phyloP scores from a whole-genome alignment of 2,329 filamentous ascomycete species.

The Fusarium brevicatenulatum region DNA sequence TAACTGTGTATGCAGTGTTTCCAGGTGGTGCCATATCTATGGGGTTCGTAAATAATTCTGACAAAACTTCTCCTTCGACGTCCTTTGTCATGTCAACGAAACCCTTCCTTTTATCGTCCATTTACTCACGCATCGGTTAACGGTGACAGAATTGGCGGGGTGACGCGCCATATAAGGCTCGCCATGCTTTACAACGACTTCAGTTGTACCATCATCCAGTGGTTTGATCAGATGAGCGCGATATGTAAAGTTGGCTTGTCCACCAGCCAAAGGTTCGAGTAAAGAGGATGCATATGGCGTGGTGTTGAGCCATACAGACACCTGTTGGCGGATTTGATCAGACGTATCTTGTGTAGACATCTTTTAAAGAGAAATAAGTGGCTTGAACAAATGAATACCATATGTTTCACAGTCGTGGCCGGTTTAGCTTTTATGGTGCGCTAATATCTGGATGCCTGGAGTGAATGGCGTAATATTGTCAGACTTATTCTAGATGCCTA shows the following conservation, averaged over 20 bases:
- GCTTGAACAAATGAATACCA: too few relatives aligned
- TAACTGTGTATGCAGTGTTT: not conserved
- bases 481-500: not conserved
- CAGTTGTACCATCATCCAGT: not conserved
- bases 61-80: not conserved
- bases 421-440: not conserved
- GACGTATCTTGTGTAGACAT: not conserved
- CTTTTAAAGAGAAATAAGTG: too few relatives aligned
- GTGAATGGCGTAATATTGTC: not conserved
- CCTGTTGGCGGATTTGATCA: not conserved
- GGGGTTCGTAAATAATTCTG: not conserved
- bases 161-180: constrained; percentile 8
- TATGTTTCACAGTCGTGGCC: too few relatives aligned
- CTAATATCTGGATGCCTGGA: not conserved
- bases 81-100: not conserved
- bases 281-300: not conserved
- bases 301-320: not conserved
- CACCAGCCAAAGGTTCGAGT: not conserved
- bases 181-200: constrained; percentile 4
- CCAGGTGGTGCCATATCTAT: accelerated
- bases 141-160: not conserved
- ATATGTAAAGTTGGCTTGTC: constrained; percentile 1
- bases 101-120: accelerated
- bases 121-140: not conserved
- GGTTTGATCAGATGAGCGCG: not conserved